Percentiles rank a stretch among this genome's conserved stretches.
These are phyloP conservation scores for Annulohypoxylon moriforme DNA, from an alignment of 495 filamentous ascomycete species.

Conservation along the genomic window DNA sequence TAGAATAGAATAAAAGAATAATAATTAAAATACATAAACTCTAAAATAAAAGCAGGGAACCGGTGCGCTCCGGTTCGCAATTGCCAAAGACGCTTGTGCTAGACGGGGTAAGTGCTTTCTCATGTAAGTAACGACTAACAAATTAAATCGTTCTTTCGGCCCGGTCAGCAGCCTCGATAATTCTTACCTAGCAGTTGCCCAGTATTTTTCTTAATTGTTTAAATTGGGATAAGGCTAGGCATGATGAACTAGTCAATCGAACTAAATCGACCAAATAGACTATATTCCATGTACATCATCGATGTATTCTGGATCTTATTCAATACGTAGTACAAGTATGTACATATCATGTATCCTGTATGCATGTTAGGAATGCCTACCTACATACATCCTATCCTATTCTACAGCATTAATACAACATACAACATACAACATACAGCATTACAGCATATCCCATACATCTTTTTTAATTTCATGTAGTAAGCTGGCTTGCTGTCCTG, in stretches of 20 bases:
- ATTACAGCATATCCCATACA: not conserved
- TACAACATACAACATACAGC: no score
- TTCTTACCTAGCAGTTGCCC: no score
- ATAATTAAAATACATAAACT: conserved; percentile 7
- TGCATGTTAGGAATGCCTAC: not conserved
- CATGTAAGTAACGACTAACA: conserved; percentile 19
- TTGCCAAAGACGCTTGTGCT: conserved; percentile 15
- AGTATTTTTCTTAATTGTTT: conserved; percentile 29
- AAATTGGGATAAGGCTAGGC: conserved; percentile 43
- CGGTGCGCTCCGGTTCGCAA: conserved; percentile 8
- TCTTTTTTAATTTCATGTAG: conserved; percentile 16
- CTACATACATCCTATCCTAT: no score
- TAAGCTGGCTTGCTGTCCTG: conserved; percentile 24
- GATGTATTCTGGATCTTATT: not conserved
- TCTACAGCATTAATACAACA: not conserved
- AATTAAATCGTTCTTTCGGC: conserved; percentile 32
- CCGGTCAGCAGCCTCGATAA: conserved; percentile 34
- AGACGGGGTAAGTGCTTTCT: conserved; percentile 28
- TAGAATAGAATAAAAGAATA: conserved; percentile 18
- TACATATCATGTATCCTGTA: not conserved
- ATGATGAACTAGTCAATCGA: not conserved
- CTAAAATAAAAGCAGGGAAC: not conserved
- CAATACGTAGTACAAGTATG: not conserved
- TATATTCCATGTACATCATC: not conserved
- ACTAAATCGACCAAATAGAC: not conserved